Percentiles rank a stretch among this genome's conserved stretches.
phyloP scores from a whole-genome alignment of 2,329 filamentous ascomycete species.

The Colletotrichum sp. region DNA sequence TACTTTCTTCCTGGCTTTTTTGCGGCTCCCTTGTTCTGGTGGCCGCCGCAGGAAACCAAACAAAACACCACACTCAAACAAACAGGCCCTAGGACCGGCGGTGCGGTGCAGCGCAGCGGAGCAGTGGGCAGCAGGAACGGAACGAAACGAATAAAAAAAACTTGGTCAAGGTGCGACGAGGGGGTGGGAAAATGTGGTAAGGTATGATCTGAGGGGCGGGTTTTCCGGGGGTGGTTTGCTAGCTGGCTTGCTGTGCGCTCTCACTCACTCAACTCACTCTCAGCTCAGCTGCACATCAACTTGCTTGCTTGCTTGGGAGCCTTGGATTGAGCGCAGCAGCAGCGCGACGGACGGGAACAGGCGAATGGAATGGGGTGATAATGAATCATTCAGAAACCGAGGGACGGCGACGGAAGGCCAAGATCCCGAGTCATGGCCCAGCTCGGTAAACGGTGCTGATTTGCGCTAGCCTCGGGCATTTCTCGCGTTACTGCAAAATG shows the following conservation, averaged over 20 bases:
- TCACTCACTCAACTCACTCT: not conserved
- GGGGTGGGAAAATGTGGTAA: not conserved
- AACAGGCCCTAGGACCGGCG: not conserved
- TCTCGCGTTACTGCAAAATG: not conserved
- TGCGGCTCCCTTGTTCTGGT: not conserved
- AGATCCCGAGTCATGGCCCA: slow-evolving; percentile 16
- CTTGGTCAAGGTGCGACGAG: not conserved
- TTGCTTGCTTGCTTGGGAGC: not conserved
- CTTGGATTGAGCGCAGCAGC: not conserved
- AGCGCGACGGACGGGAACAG: not conserved
- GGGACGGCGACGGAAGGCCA: not conserved
- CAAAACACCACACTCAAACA: not conserved
- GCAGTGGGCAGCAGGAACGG: not conserved
- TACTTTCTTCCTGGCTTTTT: not conserved
- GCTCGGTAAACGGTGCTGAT: not conserved
- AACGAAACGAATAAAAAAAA: not conserved
- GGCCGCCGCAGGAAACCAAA: not conserved
- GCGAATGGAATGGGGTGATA: slow-evolving; percentile 9
- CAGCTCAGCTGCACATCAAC: not conserved
- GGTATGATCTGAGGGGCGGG: not conserved
- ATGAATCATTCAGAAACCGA: slow-evolving; percentile 16
- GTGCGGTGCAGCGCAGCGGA: not conserved
- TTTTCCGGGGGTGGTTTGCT: not conserved
- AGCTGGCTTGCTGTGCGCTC: not conserved
- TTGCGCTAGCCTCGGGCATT: slow-evolving; percentile 10